Conservation (phyloP, 2,329 filamentous ascomycete genomes). For the Scedosporium apiospermum region DNA sequence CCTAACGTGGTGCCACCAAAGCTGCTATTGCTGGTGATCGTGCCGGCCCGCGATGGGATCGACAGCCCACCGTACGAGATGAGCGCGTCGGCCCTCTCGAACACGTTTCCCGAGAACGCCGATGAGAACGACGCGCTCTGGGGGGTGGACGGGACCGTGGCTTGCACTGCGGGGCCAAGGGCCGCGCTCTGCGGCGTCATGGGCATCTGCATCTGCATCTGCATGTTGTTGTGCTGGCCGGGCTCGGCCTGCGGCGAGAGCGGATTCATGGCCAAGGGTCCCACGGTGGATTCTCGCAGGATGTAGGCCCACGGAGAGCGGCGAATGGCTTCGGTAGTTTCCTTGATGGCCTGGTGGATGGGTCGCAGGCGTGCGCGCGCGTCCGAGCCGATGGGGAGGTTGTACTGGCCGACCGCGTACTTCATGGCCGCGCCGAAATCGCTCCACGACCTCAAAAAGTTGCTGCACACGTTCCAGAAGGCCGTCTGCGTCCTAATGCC, state of each 20-base stretch:
- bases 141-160: conserved; percentile 70
- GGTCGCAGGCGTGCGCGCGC: conserved; percentile 67
- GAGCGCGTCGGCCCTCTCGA: conserved; percentile 48
- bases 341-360: conserved; percentile 73
- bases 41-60: conserved; percentile 40
- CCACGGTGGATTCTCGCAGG: conserved; percentile 17
- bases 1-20: neutral
- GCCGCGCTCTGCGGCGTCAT: conserved; percentile 87
- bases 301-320: conserved; percentile 47
- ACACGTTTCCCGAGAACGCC: conserved; percentile 48
- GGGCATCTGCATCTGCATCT: conserved; percentile 38
- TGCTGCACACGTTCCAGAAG: conserved; percentile 65
- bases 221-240: neutral
- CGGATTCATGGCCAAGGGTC: neutral
- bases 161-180: conserved; percentile 80
- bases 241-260: neutral
- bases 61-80: conserved; percentile 48
- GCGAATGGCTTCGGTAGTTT: conserved; percentile 64
- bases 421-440: conserved; percentile 55
- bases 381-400: conserved; percentile 49
- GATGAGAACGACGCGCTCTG: conserved; percentile 46
- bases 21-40: conserved; percentile 17
- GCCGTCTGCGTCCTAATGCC: conserved; percentile 54
- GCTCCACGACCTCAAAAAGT: conserved; percentile 61
- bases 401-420: conserved; percentile 32